Evolutionary conservation across 2,329 filamentous ascomycete species (phyloP), one percentile per base, ranked within the genome.

Genomic region (Talaromyces amestolkiae): DNA sequence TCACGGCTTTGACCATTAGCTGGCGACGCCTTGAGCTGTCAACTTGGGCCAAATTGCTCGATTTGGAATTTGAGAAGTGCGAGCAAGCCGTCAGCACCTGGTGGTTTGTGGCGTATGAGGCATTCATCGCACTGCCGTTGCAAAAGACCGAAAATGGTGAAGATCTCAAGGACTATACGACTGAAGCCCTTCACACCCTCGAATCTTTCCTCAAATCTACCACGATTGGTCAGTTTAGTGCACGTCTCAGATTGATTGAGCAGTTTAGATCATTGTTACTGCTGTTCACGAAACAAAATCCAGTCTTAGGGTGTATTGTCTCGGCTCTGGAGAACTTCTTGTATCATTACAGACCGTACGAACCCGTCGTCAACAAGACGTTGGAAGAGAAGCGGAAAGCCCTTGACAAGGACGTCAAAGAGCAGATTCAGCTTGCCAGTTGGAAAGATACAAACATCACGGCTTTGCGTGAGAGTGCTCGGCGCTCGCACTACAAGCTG

Each of bases 381-480:
- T 84, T 97, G 41, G 80, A 80, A 22, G 86, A 86, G 53, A 91
- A 89, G n/a, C 87, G 92, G 64, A 81, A 83, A 7, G 83, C 85
- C 0, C 84, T 98, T n/a, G 94, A 98, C 76, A 97, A 93, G 78
- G 88, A 92, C 65, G 92, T 98, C 85, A 94, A 91, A 75, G 91
- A 98, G 70, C 89, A 97, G n/a, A 85, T 99, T 17, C 87, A 96
- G 61, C 82, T 99, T 71, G 93, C 93, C 8, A 97, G 93, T 77
- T 99, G 96, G 96, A 97, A 96, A 76, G 95, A 99, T 71, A 97
- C 92, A 24, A 99, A 98, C 72, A 96, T 99, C 68, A 89, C 90
- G 58, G 91, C 92, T 0, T 81, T 99, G 17, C 87, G 89, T 69
- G 93, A 97, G 73, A 98, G 94, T 76, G 93, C 95, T 1, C 89